These are phyloP conservation scores for Sphaerosporella brunnea DNA, from an alignment of 495 filamentous ascomycete genomes.

Conservation along the genomic window DNA sequence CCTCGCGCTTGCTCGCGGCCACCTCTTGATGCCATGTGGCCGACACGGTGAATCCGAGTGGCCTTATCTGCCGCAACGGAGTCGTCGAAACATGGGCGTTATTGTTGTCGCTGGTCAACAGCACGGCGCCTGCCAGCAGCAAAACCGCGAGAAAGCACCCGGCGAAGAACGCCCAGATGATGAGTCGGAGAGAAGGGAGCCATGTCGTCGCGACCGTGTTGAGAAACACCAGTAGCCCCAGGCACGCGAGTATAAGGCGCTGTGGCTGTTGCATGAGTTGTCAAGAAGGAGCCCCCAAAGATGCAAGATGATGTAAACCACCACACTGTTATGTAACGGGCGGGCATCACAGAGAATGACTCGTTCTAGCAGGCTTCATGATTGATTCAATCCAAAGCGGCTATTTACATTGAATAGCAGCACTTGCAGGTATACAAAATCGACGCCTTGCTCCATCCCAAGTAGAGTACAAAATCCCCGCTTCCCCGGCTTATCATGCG, in stretches of 20 bases:
- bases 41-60: slow-evolving; percentile 17
- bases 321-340: too few relatives aligned
- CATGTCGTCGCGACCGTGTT: slow-evolving; percentile 9
- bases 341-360: too few relatives aligned
- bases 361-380: too few relatives aligned
- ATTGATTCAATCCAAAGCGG: too few relatives aligned
- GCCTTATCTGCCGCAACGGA: slow-evolving; percentile 14
- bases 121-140: slow-evolving; percentile 8
- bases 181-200: slow-evolving; percentile 19
- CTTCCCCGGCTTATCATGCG: too few relatives aligned
- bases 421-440: too few relatives aligned
- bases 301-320: slow-evolving; percentile 5
- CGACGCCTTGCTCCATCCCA: too few relatives aligned
- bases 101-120: slow-evolving; percentile 9
- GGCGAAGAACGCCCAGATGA: slow-evolving; percentile 25
- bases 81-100: neutral
- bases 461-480: too few relatives aligned
- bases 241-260: slow-evolving; percentile 1
- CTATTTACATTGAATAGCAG: too few relatives aligned
- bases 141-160: slow-evolving; percentile 11
- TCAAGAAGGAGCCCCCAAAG: too few relatives aligned
- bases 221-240: slow-evolving; percentile 4
- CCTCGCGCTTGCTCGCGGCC: slow-evolving; percentile 12
- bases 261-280: slow-evolving; percentile 2
- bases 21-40: slow-evolving; percentile 16